A percentile compares a stretch with the other conserved stretches of the same genome.
phyloP scores from a whole-genome alignment of 2,329 filamentous ascomycete species.

The Immersiporthe knoxdaviesiana region DNA sequence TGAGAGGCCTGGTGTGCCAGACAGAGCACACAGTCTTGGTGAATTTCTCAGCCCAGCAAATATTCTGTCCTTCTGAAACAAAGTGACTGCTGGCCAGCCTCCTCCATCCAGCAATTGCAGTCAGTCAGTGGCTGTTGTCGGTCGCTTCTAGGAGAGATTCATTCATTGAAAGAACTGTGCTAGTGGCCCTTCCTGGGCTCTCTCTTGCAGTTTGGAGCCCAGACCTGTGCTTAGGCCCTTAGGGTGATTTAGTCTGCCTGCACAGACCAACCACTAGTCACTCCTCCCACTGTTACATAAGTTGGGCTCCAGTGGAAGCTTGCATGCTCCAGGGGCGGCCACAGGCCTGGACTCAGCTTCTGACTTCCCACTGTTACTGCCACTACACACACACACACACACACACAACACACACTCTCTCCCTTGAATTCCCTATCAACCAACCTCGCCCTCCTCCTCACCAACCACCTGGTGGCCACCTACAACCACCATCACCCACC shows the following conservation, averaged over 20 bases:
- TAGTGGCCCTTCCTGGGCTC: background rate
- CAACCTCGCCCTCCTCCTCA: background rate
- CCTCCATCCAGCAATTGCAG: background rate
- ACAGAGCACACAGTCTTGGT: background rate
- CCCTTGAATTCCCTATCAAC: constrained; percentile 11
- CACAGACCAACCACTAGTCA: background rate
- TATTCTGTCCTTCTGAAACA: too few species aligned
- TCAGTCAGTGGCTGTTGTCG: background rate
- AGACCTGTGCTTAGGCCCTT: background rate
- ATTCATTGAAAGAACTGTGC: background rate
- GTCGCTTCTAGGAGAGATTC: background rate
- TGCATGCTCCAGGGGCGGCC: background rate
- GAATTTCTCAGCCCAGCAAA: background rate
- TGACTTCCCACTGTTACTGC: constrained; percentile 8
- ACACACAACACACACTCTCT: background rate
- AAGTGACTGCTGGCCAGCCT: background rate
- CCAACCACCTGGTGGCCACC: background rate
- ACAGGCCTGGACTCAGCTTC: constrained; percentile 12
- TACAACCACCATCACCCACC: background rate
- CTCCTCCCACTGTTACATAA: background rate
- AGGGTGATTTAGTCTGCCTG: background rate
- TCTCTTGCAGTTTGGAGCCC: background rate
- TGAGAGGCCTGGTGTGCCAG: background rate
- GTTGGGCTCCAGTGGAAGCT: background rate
- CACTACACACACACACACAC: background rate